These are phyloP conservation scores for Magnaporthiopsis incrustans DNA, from an alignment of 2,329 filamentous ascomycete genomes.

Conservation along the genomic window DNA sequence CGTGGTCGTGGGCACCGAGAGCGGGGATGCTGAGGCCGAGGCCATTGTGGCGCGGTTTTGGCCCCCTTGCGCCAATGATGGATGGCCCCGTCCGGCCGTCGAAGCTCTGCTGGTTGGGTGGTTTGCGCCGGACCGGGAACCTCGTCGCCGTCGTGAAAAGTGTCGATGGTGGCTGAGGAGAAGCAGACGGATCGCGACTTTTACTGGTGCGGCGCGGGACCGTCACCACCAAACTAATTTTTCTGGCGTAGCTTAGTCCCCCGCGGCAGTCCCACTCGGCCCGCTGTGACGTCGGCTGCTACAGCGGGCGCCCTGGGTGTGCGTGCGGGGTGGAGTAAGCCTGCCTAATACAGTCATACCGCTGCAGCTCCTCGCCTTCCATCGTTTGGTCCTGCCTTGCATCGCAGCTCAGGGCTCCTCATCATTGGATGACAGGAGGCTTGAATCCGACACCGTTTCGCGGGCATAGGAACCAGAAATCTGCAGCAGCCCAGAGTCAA, in stretches of 20 bases:
- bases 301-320: background rate
- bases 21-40: conserved; percentile 4
- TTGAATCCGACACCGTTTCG: too few relatives aligned
- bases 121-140: background rate
- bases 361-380: background rate
- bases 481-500: background rate
- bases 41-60: conserved; percentile 1
- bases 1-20: background rate
- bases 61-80: background rate
- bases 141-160: background rate
- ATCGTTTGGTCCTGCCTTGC: too few relatives aligned
- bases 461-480: too few relatives aligned
- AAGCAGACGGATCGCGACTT: too few relatives aligned
- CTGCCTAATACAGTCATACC: background rate
- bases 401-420: background rate
- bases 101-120: background rate
- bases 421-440: background rate
- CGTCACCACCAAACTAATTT: background rate
- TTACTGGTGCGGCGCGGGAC: too few relatives aligned
- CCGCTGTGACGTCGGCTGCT: background rate
- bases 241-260: background rate
- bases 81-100: background rate
- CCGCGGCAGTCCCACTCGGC: background rate
- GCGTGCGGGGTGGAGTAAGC: background rate
- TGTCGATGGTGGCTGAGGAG: background rate